These are phyloP conservation scores for Entomortierella lignicola DNA, from an alignment of 192 early-diverging fungal genomes.

Conservation along the genomic window DNA sequence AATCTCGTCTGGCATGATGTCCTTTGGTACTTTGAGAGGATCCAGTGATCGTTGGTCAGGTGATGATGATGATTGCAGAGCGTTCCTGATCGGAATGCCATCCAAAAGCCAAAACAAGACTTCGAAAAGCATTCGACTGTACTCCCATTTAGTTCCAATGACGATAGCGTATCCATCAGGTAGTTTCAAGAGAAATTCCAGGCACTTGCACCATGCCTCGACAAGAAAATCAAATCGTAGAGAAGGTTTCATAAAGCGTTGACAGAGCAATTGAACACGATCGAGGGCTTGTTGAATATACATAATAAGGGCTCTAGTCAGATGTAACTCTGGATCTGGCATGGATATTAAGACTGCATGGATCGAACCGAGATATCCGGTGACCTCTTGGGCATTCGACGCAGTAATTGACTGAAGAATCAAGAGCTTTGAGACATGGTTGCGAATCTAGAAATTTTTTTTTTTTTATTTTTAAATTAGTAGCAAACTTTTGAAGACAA, in stretches of 20 bases:
- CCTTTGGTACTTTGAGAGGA: not conserved
- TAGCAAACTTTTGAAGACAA: not conserved
- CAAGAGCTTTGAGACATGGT: slow-evolving; percentile 19
- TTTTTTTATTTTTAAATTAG: not conserved
- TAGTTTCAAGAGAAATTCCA: slow-evolving; percentile 27
- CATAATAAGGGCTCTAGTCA: slow-evolving; percentile 25
- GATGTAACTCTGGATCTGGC: slow-evolving; percentile 30
- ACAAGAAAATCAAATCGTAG: slow-evolving; percentile 43
- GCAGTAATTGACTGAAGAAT: slow-evolving; percentile 16
- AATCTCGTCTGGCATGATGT: slow-evolving; percentile 39
- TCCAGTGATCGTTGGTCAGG: not conserved
- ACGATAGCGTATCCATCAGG: slow-evolving; percentile 33
- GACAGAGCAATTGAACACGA: slow-evolving; percentile 21
- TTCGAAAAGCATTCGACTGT: slow-evolving; percentile 13
- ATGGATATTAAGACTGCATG: slow-evolving; percentile 9
- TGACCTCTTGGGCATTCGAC: slow-evolving; percentile 17
- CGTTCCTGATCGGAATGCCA: slow-evolving; percentile 14
- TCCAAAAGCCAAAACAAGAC: slow-evolving; percentile 24
- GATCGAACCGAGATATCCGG: slow-evolving; percentile 3
- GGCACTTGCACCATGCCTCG: slow-evolving; percentile 36
- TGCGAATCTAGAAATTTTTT: slow-evolving; percentile 10
- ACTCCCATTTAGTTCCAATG: slow-evolving; percentile 14
- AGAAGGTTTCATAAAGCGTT: slow-evolving; percentile 16
- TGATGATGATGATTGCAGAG: not conserved
- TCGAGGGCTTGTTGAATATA: slow-evolving; percentile 32